Base-by-base conservation (phyloP, 2,329 filamentous ascomycete species). In the Elsinoe australis region DNA sequence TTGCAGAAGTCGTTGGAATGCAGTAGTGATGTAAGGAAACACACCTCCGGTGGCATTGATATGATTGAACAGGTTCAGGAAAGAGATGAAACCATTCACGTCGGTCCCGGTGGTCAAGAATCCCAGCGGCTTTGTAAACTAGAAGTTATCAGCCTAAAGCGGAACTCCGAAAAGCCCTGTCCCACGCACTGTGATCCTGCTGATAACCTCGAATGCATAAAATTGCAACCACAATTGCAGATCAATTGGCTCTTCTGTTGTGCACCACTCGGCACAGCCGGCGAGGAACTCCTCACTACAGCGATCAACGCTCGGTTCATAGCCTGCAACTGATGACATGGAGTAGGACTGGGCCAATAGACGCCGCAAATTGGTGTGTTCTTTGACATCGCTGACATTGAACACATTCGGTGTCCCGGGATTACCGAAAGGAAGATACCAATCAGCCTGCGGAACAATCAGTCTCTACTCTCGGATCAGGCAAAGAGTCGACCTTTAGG, bases 41-140 rank as follows among this genome's bases (percentile, higher is more conserved):
- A n/a, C n/a, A n/a, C 54, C 56, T 5, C 17, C n/a, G 24, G 24
- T 21, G 12, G 12, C 24, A 18, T 10, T n/a, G n/a, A n/a, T 6
- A 72, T 66, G 74, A 7, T 21, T 19, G 6, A 79, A 79, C 49
- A 79, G 56, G 1, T 75, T 75, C 26, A 79, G 75, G 0, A 75
- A 76, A 9, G 67, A 71, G 50, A 79, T 78, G 5, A 79, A 64
- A 9, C 72, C 72, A 24, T 66, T 70, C 14, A 78, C 68, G 54
- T 80, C 76, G 18, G 64, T 61, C 14, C 68, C 75, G 48, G 69
- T 64, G 47, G 73, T 66, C 7, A 79, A 65, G 56, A 80, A 80
- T 8, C 76, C 75, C 46, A 80, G 71, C 1, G 75, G 69, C 52
- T 64, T 62, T n/a, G 62, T 61, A 52, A 39, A 39, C 35, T 39